phyloP scores from a whole-genome alignment of 306 rosid genomes.

The Benincasa hispida region DNA sequence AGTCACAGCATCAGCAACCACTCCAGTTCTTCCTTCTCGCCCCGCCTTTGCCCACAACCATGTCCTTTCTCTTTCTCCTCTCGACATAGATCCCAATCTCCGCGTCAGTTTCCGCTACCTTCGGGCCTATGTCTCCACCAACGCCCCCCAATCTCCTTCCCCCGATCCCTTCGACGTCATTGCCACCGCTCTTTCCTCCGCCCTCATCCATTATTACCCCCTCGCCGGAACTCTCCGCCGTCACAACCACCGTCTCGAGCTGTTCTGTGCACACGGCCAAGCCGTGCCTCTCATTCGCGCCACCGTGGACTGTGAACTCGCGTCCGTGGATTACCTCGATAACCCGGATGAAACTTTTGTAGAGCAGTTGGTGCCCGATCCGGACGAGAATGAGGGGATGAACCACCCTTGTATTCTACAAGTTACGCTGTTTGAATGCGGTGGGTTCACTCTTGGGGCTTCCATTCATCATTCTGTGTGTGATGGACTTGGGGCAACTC shows the following conservation, averaged over 20 bases:
- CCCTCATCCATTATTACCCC: constrained; percentile 56
- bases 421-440: constrained; percentile 55
- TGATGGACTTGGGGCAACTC: constrained; percentile 69
- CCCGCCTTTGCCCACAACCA: constrained; percentile 43
- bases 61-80: constrained; percentile 52
- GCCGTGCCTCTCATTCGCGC: constrained; percentile 50
- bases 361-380: constrained; percentile 60
- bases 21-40: constrained; percentile 28
- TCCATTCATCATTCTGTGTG: constrained; percentile 57
- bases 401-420: constrained; percentile 52
- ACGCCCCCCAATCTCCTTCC: not conserved
- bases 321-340: constrained; percentile 37
- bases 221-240: constrained; percentile 53
- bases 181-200: constrained; percentile 47
- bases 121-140: constrained; percentile 41
- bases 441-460: constrained; percentile 68
- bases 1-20: constrained; percentile 20
- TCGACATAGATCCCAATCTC: constrained; percentile 77
- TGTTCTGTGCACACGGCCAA: constrained; percentile 37
- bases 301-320: constrained; percentile 37
- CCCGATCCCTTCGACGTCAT: constrained; percentile 35
- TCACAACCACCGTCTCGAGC: constrained; percentile 31
- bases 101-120: constrained; percentile 67
- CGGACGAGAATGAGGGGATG: constrained; percentile 29
- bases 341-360: constrained; percentile 26